Evolutionary conservation across 768 basidiomycete species (phyloP).

Genomic region (Agrocybe chaxingu): DNA sequence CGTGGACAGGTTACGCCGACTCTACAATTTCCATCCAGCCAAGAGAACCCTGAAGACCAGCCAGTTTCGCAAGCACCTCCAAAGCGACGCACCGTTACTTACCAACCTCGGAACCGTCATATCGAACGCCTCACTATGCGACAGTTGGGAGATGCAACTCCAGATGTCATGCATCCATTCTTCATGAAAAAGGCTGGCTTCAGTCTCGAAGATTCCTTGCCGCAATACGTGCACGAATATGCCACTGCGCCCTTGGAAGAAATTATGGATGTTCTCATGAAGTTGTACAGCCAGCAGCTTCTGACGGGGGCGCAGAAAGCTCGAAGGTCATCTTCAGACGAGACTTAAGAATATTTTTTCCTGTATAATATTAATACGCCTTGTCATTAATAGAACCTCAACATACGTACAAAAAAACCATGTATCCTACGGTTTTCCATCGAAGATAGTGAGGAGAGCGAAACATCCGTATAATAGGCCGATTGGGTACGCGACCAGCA

Average conservation of each 20-base stretch:
- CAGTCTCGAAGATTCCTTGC: conserved; percentile 79
- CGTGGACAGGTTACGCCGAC: neutral
- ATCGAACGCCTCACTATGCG: conserved; percentile 83
- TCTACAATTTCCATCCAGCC: conserved; percentile 14
- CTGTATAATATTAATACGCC: conserved; percentile 8
- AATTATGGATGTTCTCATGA: conserved; percentile 77
- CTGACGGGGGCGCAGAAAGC: conserved; percentile 28
- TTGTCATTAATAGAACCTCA: neutral
- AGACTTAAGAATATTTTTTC: neutral
- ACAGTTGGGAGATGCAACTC: conserved; percentile 85
- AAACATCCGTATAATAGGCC: conserved; percentile 94
- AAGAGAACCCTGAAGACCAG: conserved; percentile 14
- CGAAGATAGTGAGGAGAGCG: conserved; percentile 89
- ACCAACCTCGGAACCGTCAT: conserved; percentile 53
- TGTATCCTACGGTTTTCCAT: conserved; percentile 28
- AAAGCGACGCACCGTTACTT: conserved; percentile 37
- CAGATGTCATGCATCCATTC: conserved; percentile 84
- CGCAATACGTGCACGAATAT: conserved; percentile 85
- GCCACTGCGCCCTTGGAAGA: conserved; percentile 80
- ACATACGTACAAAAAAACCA: neutral
- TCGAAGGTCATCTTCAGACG: neutral
- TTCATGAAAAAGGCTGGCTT: conserved; percentile 85
- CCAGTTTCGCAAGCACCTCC: conserved; percentile 8
- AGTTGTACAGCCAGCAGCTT: conserved; percentile 75
- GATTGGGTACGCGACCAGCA: conserved; percentile 96